Evolutionary conservation across 2,329 filamentous ascomycete genomes (phyloP), one percentile per base, ranked within the genome.

Genomic region (Phoma sp.): DNA sequence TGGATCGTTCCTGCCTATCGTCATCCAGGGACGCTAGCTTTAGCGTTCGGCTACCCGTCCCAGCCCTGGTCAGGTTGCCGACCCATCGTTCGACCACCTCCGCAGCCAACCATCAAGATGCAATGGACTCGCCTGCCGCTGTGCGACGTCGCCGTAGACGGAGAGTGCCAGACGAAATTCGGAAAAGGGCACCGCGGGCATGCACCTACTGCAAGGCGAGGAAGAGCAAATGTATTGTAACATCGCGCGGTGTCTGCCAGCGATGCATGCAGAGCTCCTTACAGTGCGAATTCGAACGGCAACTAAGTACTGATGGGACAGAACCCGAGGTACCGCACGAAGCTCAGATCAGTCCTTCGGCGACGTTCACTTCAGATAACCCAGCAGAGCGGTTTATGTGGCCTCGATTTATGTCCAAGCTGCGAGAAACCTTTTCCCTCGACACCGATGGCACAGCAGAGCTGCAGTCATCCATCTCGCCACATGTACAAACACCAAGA

Each of bases 211-310:
- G 49, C 25, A 53, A 42, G 18, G 23, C 42, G 11, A 33, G 42
- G 7, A 53, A 53, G 23, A 47, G 49, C 29, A 47, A 47, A 30
- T 53, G 49, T 17, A 53, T 53, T n/a, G 23, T 36, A 21, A 53
- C 49, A 2, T 36, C 36, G 7, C 48, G 20, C n/a, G 48, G 40
- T 14, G n/a, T 26, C 4, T 51, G 48, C 20, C 17, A 51, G 10
- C 26, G 40, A 20, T 51, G 40, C 26, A 32, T 34, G 20, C 33
- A 51, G 15, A 39, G 33, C 33, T 39, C 33, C 15, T 10, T 51
- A 7, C 20, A 20, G 2, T 51, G 48, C 18, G 34, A 51, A 3
- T 45, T 51, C 10, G 48, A 33, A 23, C 42, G 40, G 5, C 32
- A 40, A 21, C n/a, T n/a, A 10, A 45, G 40, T 20, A 29, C 15